These are phyloP conservation scores for Hypoxylon sp. DNA, from an alignment of 2,329 filamentous ascomycete genomes.

Conservation along the genomic window DNA sequence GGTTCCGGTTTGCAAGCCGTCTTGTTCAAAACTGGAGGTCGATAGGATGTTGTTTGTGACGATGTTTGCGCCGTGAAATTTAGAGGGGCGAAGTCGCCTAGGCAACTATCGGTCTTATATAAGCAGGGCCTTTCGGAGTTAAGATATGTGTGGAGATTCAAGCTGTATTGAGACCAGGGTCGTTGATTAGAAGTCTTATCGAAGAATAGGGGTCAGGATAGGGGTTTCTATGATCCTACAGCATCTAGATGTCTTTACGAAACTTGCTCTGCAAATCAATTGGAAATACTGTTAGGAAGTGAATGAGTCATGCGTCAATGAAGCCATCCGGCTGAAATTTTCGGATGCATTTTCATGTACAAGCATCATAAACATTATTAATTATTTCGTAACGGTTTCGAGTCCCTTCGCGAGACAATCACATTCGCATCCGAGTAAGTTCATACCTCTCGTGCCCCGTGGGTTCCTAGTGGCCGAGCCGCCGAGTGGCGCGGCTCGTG, in stretches of 20 bases:
- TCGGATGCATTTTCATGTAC: too few relatives aligned
- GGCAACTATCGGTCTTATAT: not conserved
- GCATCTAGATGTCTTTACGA: too few relatives aligned
- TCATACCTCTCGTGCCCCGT: not conserved
- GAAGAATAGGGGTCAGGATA: not conserved
- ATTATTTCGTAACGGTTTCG: too few relatives aligned
- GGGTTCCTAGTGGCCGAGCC: not conserved
- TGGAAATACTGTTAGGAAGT: too few relatives aligned
- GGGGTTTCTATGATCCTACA: too few relatives aligned
- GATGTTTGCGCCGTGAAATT: not conserved
- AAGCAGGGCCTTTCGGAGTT: not conserved
- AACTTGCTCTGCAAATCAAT: too few relatives aligned
- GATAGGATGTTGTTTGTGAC: not conserved
- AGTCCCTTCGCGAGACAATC: too few relatives aligned
- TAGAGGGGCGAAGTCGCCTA: not conserved
- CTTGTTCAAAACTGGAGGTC: not conserved
- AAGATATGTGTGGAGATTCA: not conserved
- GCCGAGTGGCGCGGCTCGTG: not conserved
- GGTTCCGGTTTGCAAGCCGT: slow-evolving; percentile 7
- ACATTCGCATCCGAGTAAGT: too few relatives aligned
- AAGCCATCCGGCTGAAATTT: too few relatives aligned
- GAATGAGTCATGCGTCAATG: too few relatives aligned
- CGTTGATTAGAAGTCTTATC: not conserved
- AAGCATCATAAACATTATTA: too few relatives aligned
- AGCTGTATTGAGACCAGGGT: not conserved